A percentile compares a stretch with the other conserved stretches of the same genome.
Evolutionary conservation across 192 early-diverging fungal genomes (phyloP).

Genomic region (Pilaira anomala): DNA sequence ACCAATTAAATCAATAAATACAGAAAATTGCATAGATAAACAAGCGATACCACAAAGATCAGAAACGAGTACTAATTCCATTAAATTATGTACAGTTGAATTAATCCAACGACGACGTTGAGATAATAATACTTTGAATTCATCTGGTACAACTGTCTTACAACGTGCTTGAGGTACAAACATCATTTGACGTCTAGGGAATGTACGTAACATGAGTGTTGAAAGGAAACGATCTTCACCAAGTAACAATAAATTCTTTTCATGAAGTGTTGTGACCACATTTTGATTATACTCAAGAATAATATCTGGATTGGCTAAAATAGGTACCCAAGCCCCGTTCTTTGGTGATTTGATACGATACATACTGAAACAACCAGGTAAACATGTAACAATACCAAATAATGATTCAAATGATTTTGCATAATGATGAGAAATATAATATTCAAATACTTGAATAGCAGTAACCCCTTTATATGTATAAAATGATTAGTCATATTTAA

Average conservation of each 20-base stretch:
- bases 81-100: constrained; percentile 88
- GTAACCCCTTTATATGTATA: constrained; percentile 58
- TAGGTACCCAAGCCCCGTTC: constrained; percentile 71
- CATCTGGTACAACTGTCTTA: constrained; percentile 82
- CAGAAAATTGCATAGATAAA: constrained; percentile 83
- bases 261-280: constrained; percentile 73
- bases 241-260: constrained; percentile 81
- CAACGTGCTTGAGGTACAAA: constrained; percentile 83
- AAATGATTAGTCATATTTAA: not conserved
- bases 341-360: constrained; percentile 91
- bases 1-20: constrained; percentile 71
- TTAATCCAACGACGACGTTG: constrained; percentile 96
- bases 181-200: constrained; percentile 82
- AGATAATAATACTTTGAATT: constrained; percentile 78
- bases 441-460: constrained; percentile 94
- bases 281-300: constrained; percentile 79
- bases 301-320: constrained; percentile 85
- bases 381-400: constrained; percentile 96
- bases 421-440: constrained; percentile 96
- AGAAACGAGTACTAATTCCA: constrained; percentile 82
- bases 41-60: constrained; percentile 89
- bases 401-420: constrained; percentile 92
- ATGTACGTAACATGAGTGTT: constrained; percentile 83
- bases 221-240: constrained; percentile 89
- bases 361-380: constrained; percentile 98